Evolutionary conservation across 208 protist genomes (phyloP), one percentile per base, ranked within the genome.

Genomic region (Trypanosoma congolense): DNA sequence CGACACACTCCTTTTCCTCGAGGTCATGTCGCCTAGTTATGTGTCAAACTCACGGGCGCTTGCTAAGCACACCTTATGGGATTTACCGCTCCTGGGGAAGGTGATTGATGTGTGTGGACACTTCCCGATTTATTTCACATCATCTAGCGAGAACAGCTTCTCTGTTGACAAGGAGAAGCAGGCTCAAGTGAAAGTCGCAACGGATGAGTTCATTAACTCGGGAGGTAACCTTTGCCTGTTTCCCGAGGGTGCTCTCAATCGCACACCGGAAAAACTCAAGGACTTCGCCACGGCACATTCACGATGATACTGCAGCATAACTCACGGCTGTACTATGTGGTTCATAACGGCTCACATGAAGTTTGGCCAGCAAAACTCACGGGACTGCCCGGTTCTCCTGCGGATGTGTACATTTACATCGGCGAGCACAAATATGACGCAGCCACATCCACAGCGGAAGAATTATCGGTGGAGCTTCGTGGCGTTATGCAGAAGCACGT

Each of bases 221-320:
- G 76, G 73, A 44, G 89, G 83, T 49, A 76, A 60, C 21, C 65
- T 96, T 26, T 81, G 73, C 33, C 83, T 96, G 55, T 96, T 91
- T 50, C 86, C 86, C 2, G 89, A 96, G 50, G 86, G 89, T 2
- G 79, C 71, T 3, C 46, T 96, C 21, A 96, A 93, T 60, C 75
- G 69, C 55, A 80, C 53, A n/a, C 85, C 88, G 14, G 74, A 85
- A 63, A 70, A 72, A 22, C 78, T 96, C 30, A 76, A 73, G 42
- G 70, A 82, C 56, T 93, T 96, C 83, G 89, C 9, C 74, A 86
- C 8, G 89, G 89, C 26, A 86, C 79, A 51, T 92, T 96, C 60
- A 69, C 74, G 26, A 76, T 71, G 41, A 69, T 91, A 18, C 31
- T 92, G 8, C 49, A 77, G 38, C 70, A 90, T 68, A 68, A 77